A percentile compares a stretch with the other conserved stretches of the same genome.
These are phyloP conservation scores for Eugenia klotzschiana DNA, from an alignment of 441 rosid genomes.

Conservation along the genomic window DNA sequence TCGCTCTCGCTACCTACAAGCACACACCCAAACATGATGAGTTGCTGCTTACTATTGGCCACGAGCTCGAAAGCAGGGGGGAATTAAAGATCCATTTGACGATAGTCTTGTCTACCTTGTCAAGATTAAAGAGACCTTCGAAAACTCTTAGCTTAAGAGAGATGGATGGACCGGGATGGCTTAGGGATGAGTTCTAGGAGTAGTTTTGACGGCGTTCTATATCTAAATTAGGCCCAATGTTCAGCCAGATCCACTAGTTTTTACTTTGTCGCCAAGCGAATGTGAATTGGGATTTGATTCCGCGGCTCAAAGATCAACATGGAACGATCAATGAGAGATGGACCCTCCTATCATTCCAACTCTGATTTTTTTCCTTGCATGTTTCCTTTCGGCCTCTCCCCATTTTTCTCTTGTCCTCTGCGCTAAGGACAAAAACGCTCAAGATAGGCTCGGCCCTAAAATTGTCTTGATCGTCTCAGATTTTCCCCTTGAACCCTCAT, in stretches of 20 bases:
- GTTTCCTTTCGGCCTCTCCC: neutral
- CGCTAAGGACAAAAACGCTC: neutral
- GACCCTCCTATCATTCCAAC: neutral
- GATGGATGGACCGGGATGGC: too few relatives aligned
- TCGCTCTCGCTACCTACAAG: neutral
- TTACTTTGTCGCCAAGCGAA: neutral
- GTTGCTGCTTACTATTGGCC: neutral
- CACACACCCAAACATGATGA: neutral
- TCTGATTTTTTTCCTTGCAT: neutral
- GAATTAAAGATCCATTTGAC: neutral
- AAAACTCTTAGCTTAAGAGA: neutral
- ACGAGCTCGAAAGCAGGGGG: neutral
- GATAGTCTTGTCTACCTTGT: neutral
- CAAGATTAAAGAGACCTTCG: neutral
- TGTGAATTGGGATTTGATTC: neutral
- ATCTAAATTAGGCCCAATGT: neutral
- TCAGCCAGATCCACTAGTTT: neutral
- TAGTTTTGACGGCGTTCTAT: neutral
- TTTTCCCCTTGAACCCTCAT: neutral
- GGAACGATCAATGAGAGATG: neutral
- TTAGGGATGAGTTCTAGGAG: too few relatives aligned
- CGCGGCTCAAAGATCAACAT: neutral
- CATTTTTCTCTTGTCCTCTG: too few relatives aligned
- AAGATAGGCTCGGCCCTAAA: neutral
- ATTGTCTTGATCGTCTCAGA: neutral